These are phyloP conservation scores for Phlyctochytrium planicorne DNA, from an alignment of 192 early-diverging fungal species.

Conservation along the genomic window DNA sequence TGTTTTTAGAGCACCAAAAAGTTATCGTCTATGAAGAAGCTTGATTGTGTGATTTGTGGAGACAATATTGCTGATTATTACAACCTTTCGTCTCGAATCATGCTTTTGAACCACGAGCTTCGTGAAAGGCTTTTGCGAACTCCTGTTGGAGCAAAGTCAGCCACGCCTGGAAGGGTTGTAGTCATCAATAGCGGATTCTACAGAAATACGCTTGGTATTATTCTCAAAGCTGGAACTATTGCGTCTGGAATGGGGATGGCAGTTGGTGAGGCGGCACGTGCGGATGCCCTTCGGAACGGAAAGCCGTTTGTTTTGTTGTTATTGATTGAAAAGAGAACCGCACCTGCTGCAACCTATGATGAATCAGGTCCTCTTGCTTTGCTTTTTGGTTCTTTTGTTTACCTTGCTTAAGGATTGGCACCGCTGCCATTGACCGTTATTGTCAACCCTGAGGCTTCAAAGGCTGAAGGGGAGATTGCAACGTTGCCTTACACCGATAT, in stretches of 20 bases:
- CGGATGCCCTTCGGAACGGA: slow-evolving; percentile 17
- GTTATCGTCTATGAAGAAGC: slow-evolving; percentile 57
- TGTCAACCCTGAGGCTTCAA: slow-evolving; percentile 33
- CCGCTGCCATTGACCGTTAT: slow-evolving; percentile 60
- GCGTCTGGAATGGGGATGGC: slow-evolving; percentile 10
- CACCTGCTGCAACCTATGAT: slow-evolving; percentile 6
- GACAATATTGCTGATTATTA: slow-evolving; percentile 74
- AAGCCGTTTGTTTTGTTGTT: slow-evolving; percentile 30
- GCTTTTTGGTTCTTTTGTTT: not conserved
- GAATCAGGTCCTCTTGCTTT: slow-evolving; percentile 7
- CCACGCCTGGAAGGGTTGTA: slow-evolving; percentile 72
- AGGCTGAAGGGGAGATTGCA: slow-evolving; percentile 36
- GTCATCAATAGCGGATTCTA: slow-evolving; percentile 74
- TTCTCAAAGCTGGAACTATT: slow-evolving; percentile 51
- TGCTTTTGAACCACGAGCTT: slow-evolving; percentile 53
- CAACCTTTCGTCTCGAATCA: slow-evolving; percentile 55
- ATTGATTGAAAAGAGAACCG: slow-evolving; percentile 25
- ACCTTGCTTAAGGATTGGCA: slow-evolving; percentile 30
- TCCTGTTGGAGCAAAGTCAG: slow-evolving; percentile 60
- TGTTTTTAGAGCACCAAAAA: slow-evolving; percentile 52
- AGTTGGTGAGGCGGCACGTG: not conserved
- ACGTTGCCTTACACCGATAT: slow-evolving; percentile 54
- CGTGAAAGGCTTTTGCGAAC: slow-evolving; percentile 56
- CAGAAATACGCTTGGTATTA: slow-evolving; percentile 64
- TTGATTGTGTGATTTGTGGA: slow-evolving; percentile 81